A percentile compares a stretch with the other conserved stretches of the same genome.
Conservation (phyloP, 371 early-diverging fungal species). For the Polyrhizophydium stewartii region DNA sequence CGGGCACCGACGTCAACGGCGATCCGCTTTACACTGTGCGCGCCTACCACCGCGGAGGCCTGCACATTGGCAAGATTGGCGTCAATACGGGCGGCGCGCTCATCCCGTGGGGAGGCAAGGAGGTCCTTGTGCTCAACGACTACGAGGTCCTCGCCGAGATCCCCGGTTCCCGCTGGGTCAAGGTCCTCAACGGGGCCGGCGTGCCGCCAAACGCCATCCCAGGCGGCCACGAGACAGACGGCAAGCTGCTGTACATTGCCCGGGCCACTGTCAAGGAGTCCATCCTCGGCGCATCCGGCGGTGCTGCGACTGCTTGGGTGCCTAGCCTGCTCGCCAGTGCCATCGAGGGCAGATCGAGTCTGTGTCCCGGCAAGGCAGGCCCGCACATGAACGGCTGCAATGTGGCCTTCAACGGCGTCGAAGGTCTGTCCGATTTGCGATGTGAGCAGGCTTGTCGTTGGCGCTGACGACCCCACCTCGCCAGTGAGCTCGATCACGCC, state of each 20-base stretch:
- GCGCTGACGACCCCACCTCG: neutral
- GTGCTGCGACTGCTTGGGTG: neutral
- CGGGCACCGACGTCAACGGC: conserved; percentile 10
- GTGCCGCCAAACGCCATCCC: conserved; percentile 14
- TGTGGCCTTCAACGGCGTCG: conserved; percentile 11
- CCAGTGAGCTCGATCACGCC: neutral
- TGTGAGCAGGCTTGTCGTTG: neutral
- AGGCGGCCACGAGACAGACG: conserved; percentile 14
- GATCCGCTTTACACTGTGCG: conserved; percentile 8
- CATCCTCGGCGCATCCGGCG: neutral
- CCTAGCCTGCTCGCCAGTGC: neutral
- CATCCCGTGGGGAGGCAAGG: conserved; percentile 13
- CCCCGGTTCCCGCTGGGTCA: conserved; percentile 2
- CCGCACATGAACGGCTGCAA: conserved; percentile 14
- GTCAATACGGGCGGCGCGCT: neutral
- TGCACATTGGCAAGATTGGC: conserved; percentile 18
- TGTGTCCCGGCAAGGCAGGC: conserved; percentile 12
- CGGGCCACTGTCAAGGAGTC: conserved; percentile 7
- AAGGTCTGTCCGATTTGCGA: neutral
- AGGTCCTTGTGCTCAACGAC: conserved; percentile 2
- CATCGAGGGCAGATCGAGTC: neutral
- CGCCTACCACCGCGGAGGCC: conserved; percentile 1
- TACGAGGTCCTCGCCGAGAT: conserved; percentile 13
- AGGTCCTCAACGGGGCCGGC: conserved; percentile 1
- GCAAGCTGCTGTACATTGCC: conserved; percentile 10